phyloP scores from a whole-genome alignment of 768 basidiomycete genomes.

The Hypholoma sublateritium region DNA sequence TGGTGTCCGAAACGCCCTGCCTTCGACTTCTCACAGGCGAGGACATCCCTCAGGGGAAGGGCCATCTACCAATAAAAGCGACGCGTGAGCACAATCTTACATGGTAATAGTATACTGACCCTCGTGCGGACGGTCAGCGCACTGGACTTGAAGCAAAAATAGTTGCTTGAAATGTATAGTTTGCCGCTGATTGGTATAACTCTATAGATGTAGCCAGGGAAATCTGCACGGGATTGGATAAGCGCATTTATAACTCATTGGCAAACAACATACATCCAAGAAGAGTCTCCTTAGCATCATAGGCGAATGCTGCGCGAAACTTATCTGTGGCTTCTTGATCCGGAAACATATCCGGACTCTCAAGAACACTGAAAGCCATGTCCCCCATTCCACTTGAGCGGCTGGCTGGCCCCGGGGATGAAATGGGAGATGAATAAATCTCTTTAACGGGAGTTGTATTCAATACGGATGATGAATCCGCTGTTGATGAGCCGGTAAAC shows the following conservation, averaged over 20 bases:
- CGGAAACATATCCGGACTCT: conserved; percentile 61
- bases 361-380: conserved; percentile 79
- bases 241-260: conserved; percentile 4
- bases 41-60: conserved; percentile 85
- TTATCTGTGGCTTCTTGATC: conserved; percentile 71
- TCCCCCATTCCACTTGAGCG: conserved; percentile 47
- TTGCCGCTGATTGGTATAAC: conserved; percentile 87
- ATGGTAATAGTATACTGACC: conserved; percentile 45
- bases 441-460: conserved; percentile 50
- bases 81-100: conserved; percentile 1
- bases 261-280: conserved; percentile 73
- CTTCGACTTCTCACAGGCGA: conserved; percentile 80
- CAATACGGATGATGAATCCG: conserved; percentile 25
- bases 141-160: conserved; percentile 93
- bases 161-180: conserved; percentile 88
- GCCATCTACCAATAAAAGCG: conserved; percentile 69
- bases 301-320: conserved; percentile 80
- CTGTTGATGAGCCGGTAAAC: conserved; percentile 28
- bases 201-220: conserved; percentile 87
- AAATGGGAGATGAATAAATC: conserved; percentile 50
- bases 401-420: conserved; percentile 29
- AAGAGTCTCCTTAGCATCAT: conserved; percentile 83
- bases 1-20: conserved; percentile 89
- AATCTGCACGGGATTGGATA: conserved; percentile 51
- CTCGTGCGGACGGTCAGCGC: conserved; percentile 78